These are phyloP conservation scores for Dalbergia cultrata DNA, from an alignment of 306 rosid genomes.

Conservation along the genomic window DNA sequence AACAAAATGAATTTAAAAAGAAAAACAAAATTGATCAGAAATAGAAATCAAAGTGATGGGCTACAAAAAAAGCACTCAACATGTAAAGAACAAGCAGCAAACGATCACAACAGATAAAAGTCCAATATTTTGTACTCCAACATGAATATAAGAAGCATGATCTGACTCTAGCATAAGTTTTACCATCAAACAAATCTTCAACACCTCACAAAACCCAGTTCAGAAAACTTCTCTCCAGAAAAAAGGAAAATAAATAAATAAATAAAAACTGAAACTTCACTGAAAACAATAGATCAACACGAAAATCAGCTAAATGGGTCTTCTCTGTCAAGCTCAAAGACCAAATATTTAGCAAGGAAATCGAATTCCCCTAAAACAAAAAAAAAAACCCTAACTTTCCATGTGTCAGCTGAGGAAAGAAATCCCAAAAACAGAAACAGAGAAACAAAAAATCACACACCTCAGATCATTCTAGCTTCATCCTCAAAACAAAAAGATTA, in stretches of 20 bases:
- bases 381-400: conserved; percentile 45
- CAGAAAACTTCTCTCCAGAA: conserved; percentile 22
- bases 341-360: conserved; percentile 22
- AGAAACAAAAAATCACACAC: conserved; percentile 30
- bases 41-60: conserved; percentile 30
- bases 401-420: not conserved
- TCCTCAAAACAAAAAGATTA: conserved; percentile 13
- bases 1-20: not conserved
- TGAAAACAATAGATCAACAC: conserved; percentile 55
- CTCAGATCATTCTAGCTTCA: conserved; percentile 40
- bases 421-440: not conserved
- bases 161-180: conserved; percentile 21
- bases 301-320: conserved; percentile 24
- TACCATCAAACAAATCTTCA: conserved; percentile 44
- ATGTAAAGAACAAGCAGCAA: conserved; percentile 30
- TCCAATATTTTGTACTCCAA: not conserved
- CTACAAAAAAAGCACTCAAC: conserved; percentile 22
- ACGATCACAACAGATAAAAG: conserved; percentile 1
- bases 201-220: conserved; percentile 34
- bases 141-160: conserved; percentile 36
- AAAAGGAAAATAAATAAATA: not conserved
- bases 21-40: not conserved
- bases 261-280: not conserved
- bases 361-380: conserved; percentile 7
- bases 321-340: conserved; percentile 27